Conservation (phyloP, 2,329 filamentous ascomycete species). For the Colletotrichum zoysiae region DNA sequence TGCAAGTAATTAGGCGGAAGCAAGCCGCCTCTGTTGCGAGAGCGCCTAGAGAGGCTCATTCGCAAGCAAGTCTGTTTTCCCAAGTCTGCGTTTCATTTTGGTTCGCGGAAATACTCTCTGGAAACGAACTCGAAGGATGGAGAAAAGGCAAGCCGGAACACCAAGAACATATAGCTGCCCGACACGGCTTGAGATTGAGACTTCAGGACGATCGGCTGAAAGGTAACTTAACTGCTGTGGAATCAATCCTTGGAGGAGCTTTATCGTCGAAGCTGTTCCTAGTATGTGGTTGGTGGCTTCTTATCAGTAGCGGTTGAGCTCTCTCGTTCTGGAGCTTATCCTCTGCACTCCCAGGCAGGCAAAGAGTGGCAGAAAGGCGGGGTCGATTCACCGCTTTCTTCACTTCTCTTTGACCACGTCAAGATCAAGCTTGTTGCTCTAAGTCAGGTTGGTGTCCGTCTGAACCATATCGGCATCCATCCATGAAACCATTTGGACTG, state of each 20-base stretch:
- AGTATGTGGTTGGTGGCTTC: slow-evolving; percentile 24
- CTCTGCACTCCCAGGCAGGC: slow-evolving; percentile 35
- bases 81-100: background rate
- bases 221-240: slow-evolving; percentile 23
- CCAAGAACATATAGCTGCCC: background rate
- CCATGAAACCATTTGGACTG: slow-evolving; percentile 18
- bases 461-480: slow-evolving; percentile 17
- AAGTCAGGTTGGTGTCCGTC: background rate
- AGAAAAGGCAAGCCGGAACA: background rate
- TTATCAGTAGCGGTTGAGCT: slow-evolving; percentile 39
- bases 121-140: background rate
- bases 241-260: slow-evolving; percentile 33
- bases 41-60: background rate
- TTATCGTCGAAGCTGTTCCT: slow-evolving; percentile 32
- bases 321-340: slow-evolving; percentile 38
- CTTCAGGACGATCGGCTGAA: background rate
- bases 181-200: background rate
- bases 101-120: background rate
- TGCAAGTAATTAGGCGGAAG: background rate
- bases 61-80: background rate
- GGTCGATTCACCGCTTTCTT: slow-evolving; percentile 13
- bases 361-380: slow-evolving; percentile 24
- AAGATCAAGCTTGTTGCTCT: slow-evolving; percentile 11
- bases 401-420: slow-evolving; percentile 10
- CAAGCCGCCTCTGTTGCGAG: slow-evolving; percentile 8